A percentile compares a stretch with the other conserved stretches of the same genome.
Conservation (phyloP, 2,329 filamentous ascomycete species). For the Mariannaea sp. region DNA sequence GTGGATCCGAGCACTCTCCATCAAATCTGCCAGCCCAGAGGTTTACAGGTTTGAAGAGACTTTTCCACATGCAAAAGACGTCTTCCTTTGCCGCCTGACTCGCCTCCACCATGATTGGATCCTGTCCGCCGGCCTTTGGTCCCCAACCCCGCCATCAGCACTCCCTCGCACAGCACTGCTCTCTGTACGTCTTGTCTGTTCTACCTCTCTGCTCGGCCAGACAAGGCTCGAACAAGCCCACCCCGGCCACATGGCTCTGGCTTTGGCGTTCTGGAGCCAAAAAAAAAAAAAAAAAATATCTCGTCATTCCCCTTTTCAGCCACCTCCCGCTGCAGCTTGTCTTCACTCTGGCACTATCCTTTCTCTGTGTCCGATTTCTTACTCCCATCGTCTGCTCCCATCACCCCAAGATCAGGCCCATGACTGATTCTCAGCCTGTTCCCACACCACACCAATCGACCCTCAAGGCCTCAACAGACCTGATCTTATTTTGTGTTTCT, state of each 20-base stretch:
- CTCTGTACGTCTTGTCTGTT: slow-evolving; percentile 6
- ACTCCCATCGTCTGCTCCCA: slow-evolving; percentile 35
- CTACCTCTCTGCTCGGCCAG: slow-evolving; percentile 25
- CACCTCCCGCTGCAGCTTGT: slow-evolving; percentile 12
- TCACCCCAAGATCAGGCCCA: slow-evolving; percentile 29
- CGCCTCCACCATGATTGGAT: slow-evolving; percentile 35
- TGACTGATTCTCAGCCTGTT: slow-evolving; percentile 27
- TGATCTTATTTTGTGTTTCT: slow-evolving; percentile 40
- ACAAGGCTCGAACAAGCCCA: slow-evolving; percentile 36
- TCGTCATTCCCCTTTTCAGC: slow-evolving; percentile 38
- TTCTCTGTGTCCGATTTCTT: slow-evolving; percentile 18
- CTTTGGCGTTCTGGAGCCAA: slow-evolving; percentile 32
- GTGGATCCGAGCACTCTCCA: slow-evolving; percentile 36
- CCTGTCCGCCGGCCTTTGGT: slow-evolving; percentile 31
- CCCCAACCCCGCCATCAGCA: slow-evolving; percentile 35
- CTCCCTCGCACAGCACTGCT: slow-evolving; percentile 23
- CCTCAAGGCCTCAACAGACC: slow-evolving; percentile 30
- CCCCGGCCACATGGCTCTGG: slow-evolving; percentile 36
- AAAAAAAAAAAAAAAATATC: slow-evolving; percentile 38
- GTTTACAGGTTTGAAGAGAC: slow-evolving; percentile 22
- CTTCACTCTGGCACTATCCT: slow-evolving; percentile 7
- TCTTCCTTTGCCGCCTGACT: slow-evolving; percentile 33
- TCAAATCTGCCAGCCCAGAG: slow-evolving; percentile 23
- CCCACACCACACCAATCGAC: slow-evolving; percentile 37
- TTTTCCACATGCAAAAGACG: slow-evolving; percentile 36